Evolutionary conservation across 1,139 yeast genomes (phyloP), one percentile per base, ranked within the genome.

Genomic region (Pichia kudriavzevii): DNA sequence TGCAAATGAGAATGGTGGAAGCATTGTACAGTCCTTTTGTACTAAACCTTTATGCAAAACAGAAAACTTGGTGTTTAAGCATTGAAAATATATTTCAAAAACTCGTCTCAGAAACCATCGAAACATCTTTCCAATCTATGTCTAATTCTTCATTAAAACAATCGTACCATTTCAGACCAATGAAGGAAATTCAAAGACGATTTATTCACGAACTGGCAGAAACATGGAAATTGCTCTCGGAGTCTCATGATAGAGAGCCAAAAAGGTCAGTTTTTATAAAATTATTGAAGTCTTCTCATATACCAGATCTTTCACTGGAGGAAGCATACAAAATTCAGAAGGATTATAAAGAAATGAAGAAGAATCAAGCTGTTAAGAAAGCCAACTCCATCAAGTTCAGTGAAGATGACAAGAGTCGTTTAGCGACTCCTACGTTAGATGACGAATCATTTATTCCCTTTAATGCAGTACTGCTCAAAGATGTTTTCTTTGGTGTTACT

Each of bases 171-270:
- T 83, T 87, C 58, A 76, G 78, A 15, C 79, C 88, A 12, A 84
- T 87, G 94, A 65, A 62, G 34, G 55, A 66, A 8, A 70, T 76
- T 7, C 91, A 84, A 53, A 66, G 95, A 32, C 66, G 65, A 45
- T 84, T 84, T 52, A 60, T 87, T 14, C 91, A 79, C 49, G 75
- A 75, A 39, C 53, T 87, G 30, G 79, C 88, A 0, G 71, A 66
- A 22, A 58, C 72, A 0, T 84, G 66, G 52, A 64, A 67, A 7
- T 52, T 85, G 12, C 75, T 72, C 48, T 66, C 81, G 0, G 87
- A 82, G 49, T 73, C 91, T 1, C 88, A 82, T 47, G 95, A 84
- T 53, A 72, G 72, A 2, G 95, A 84, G 45, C 95, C 95, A 0
- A 67, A 74, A 38, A 59, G 95, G 44, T 72, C 79, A 11, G 88